phyloP scores from a whole-genome alignment of 352 stramenopile genomes.

The Pythium rhizo-oryzae region DNA sequence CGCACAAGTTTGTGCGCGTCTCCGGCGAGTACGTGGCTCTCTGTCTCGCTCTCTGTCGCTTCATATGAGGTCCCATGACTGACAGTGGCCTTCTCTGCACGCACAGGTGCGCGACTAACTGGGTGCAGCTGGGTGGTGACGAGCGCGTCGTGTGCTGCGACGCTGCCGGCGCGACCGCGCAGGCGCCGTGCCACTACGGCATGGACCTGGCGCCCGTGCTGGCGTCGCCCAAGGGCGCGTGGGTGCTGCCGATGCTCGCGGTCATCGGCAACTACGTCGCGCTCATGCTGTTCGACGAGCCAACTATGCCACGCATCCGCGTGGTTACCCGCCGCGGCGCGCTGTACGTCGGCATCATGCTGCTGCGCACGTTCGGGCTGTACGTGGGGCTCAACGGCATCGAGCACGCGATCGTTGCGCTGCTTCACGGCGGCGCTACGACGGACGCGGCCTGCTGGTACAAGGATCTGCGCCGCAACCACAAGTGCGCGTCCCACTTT shows the following conservation, averaged over 20 bases:
- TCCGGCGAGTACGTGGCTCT: constrained; percentile 55
- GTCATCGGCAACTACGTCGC: constrained; percentile 71
- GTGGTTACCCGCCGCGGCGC: constrained; percentile 55
- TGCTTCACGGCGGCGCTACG: constrained; percentile 39
- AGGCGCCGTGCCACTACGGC: constrained; percentile 60
- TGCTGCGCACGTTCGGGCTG: constrained; percentile 62
- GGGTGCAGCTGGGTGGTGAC: constrained; percentile 47
- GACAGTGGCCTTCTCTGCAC: constrained; percentile 1
- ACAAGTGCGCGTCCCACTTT: constrained; percentile 55
- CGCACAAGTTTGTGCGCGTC: constrained; percentile 73
- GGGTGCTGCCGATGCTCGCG: constrained; percentile 57
- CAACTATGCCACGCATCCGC: constrained; percentile 51
- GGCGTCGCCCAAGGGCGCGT: constrained; percentile 55
- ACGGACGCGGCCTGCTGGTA: constrained; percentile 57
- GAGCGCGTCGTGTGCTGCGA: constrained; percentile 62
- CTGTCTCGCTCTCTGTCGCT: neutral
- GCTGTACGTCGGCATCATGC: constrained; percentile 67
- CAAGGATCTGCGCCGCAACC: constrained; percentile 48
- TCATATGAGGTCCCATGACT: neutral
- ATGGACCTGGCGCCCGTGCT: constrained; percentile 64
- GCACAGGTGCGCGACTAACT: constrained; percentile 71
- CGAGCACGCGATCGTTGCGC: constrained; percentile 43
- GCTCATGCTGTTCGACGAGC: constrained; percentile 62
- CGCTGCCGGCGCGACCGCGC: constrained; percentile 24
- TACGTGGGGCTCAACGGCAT: constrained; percentile 63